Evolutionary conservation across 306 rosid genomes (phyloP).

Genomic region (Lathyrus sativus): DNA sequence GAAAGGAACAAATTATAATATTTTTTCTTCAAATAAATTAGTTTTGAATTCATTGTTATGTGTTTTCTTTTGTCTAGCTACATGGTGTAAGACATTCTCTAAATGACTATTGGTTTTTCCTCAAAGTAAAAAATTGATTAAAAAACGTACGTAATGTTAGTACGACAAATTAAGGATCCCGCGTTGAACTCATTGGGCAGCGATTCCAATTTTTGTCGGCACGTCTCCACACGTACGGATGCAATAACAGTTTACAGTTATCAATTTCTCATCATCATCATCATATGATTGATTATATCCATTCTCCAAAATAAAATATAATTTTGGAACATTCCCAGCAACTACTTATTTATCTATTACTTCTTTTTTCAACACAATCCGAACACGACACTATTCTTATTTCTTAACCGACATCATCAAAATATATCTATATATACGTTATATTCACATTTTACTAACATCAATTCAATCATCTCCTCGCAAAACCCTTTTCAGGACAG

Average conservation of each 20-base stretch:
- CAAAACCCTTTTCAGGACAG: no score
- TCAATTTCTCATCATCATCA: neutral
- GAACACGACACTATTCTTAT: neutral
- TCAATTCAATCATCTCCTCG: neutral
- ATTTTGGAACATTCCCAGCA: neutral
- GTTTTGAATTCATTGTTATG: no score
- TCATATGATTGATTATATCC: no score
- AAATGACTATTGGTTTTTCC: neutral
- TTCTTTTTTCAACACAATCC: neutral
- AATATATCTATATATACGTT: neutral
- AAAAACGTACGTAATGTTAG: neutral
- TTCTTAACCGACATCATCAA: constrained; percentile 15
- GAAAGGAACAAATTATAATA: no score
- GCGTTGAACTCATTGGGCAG: neutral
- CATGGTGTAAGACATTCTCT: neutral
- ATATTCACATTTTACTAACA: neutral
- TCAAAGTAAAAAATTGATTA: no score
- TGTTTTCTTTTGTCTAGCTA: no score
- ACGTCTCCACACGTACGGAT: neutral
- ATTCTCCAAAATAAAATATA: no score
- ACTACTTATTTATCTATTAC: neutral
- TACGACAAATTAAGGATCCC: neutral
- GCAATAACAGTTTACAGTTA: neutral
- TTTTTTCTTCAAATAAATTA: no score
- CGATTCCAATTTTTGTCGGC: neutral